Conservation (phyloP, 2,329 filamentous ascomycete species). For the Teratosphaeria pseudoeucalypti region DNA sequence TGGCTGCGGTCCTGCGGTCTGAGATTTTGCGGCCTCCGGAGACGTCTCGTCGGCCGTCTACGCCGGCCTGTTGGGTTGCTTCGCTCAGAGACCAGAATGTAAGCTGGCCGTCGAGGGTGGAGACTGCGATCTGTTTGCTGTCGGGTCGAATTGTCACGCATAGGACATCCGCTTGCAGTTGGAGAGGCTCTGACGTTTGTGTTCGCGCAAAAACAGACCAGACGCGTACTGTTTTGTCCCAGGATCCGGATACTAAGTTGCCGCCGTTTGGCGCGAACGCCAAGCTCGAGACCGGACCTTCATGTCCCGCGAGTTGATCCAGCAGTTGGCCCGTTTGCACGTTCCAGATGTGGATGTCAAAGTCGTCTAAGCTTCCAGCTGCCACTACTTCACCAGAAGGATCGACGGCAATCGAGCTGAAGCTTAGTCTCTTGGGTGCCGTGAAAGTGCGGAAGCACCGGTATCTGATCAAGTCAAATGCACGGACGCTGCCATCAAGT, state of each 20-base stretch:
- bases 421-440: slow-evolving; percentile 79
- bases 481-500: slow-evolving; percentile 83
- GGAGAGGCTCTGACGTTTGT: slow-evolving; percentile 88
- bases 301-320: slow-evolving; percentile 81
- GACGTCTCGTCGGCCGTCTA: slow-evolving; percentile 85
- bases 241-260: slow-evolving; percentile 80
- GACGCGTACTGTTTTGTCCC: slow-evolving; percentile 89
- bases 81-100: slow-evolving; percentile 92
- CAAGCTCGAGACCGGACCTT: slow-evolving; percentile 81
- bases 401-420: slow-evolving; percentile 91
- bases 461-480: slow-evolving; percentile 93
- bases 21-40: slow-evolving; percentile 83
- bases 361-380: slow-evolving; percentile 88
- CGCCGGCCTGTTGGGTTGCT: slow-evolving; percentile 70
- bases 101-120: slow-evolving; percentile 84
- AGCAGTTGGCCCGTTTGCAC: slow-evolving; percentile 94
- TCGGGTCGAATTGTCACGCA: slow-evolving; percentile 82
- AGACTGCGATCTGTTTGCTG: slow-evolving; percentile 80
- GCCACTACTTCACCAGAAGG: slow-evolving; percentile 94
- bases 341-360: slow-evolving; percentile 96
- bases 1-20: slow-evolving; percentile 84
- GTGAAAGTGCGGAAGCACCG: slow-evolving; percentile 97
- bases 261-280: slow-evolving; percentile 81
- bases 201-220: slow-evolving; percentile 94
- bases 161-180: slow-evolving; percentile 83